Evolutionary conservation across 164 flowering plant genomes (phyloP).

Genomic region (Tetracentron sinense): DNA sequence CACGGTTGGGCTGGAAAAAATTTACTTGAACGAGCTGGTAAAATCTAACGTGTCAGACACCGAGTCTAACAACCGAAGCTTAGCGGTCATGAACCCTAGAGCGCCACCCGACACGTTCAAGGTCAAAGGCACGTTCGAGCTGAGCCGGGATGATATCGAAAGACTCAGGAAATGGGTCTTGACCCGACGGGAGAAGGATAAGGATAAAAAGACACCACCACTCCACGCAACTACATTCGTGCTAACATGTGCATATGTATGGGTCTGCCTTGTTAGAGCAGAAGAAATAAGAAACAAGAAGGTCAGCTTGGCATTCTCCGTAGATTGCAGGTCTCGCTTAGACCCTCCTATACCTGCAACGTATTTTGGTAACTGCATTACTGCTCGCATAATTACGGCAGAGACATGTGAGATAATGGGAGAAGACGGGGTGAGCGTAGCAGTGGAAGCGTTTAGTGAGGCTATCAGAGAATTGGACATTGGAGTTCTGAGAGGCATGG

Average conservation of each 20-base stretch:
- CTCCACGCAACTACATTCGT: conserved; percentile 24
- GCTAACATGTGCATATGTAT: conserved; percentile 20
- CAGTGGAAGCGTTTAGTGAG: conserved; percentile 22
- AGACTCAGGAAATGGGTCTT: background rate
- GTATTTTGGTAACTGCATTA: conserved; percentile 33
- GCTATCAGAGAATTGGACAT: background rate
- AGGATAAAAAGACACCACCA: background rate
- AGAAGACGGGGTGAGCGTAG: conserved; percentile 22
- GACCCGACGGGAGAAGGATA: background rate
- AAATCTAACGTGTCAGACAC: background rate
- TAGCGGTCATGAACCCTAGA: background rate
- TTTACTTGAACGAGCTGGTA: background rate
- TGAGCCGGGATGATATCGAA: conserved; percentile 8
- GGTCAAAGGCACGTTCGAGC: background rate
- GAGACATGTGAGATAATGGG: conserved; percentile 6
- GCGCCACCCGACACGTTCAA: background rate
- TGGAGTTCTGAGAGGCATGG: conserved; percentile 4
- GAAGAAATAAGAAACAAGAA: background rate
- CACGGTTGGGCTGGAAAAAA: background rate
- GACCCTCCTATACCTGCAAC: conserved; percentile 21
- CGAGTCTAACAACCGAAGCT: background rate
- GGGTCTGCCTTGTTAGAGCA: conserved; percentile 27
- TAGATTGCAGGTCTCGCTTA: conserved; percentile 24
- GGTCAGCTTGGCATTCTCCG: conserved; percentile 11
- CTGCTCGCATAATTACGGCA: background rate